A percentile compares a stretch with the other conserved stretches of the same genome.
These are phyloP conservation scores for Cyberlindnera euphorbiae DNA, from an alignment of 805 yeast species.

Conservation along the genomic window DNA sequence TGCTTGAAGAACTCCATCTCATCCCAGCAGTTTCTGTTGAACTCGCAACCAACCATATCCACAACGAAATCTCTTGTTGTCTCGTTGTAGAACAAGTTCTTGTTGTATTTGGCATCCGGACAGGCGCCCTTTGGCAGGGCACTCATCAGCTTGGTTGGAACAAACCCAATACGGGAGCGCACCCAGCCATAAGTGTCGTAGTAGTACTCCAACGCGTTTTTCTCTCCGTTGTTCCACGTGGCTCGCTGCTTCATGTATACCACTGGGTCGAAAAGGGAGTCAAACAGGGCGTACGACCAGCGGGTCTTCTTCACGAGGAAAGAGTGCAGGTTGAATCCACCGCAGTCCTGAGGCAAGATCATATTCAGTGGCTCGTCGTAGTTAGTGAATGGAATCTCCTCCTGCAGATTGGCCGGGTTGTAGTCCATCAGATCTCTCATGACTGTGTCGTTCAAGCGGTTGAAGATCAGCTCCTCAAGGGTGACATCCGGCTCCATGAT, in stretches of 20 bases:
- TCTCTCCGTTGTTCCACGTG: constrained; percentile 33
- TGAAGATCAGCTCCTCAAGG: constrained; percentile 32
- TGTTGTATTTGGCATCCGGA: constrained; percentile 27
- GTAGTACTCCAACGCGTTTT: constrained; percentile 34
- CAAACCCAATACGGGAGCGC: constrained; percentile 35
- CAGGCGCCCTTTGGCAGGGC: constrained; percentile 36
- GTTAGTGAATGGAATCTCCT: constrained; percentile 28
- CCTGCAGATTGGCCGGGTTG: constrained; percentile 31
- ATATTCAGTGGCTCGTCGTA: constrained; percentile 33
- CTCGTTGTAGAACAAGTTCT: constrained; percentile 32
- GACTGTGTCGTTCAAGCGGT: constrained; percentile 26
- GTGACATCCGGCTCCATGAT: constrained; percentile 37
- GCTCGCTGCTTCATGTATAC: constrained; percentile 38
- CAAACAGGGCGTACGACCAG: constrained; percentile 35
- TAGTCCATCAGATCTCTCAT: constrained; percentile 31
- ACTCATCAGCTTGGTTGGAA: constrained; percentile 35
- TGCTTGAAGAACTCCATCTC: constrained; percentile 33
- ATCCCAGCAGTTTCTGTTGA: constrained; percentile 35
- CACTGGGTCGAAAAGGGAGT: constrained; percentile 38
- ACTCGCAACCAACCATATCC: constrained; percentile 37
- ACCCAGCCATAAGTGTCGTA: constrained; percentile 35
- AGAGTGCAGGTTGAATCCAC: constrained; percentile 38
- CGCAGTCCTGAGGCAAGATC: constrained; percentile 37
- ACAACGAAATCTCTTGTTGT: constrained; percentile 34
- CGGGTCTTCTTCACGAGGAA: constrained; percentile 34